Base-by-base conservation (phyloP, 768 basidiomycete genomes). In the Lactifluus rugatus region DNA sequence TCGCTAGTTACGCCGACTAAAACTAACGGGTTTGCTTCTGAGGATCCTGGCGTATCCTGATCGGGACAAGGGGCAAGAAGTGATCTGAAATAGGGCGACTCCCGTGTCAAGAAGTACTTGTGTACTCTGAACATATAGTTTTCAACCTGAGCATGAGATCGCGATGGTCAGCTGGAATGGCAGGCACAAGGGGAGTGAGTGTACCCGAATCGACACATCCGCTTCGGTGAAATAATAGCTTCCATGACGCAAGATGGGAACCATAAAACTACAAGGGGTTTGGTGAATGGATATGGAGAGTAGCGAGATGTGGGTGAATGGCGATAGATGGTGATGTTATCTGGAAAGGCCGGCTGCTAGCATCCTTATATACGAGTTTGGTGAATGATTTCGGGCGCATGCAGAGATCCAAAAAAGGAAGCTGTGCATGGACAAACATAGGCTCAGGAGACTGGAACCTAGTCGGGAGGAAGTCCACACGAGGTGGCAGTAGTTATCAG, bases 21-120 rank as follows among this genome's bases (percentile, higher is more conserved):
- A 3, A 66, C 57, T 55, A 69, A 65, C 2, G 71, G 67, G 51
- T 70, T 65, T 16, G 61, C 42, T 37, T 71, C 70, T 6, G 68
- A 67, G 7, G 66, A 66, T n/a, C 69, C 70, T 54, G 63, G 68
- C n/a, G 63, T 53, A 10, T 61, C 48, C 59, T 67, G 66, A 5
- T 64, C 69, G 5, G 64, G 61, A 11, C 16, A 7, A 1, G n/a
- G 7, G 0, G 9, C 31, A 2, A 63, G 26, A 0, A 31, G 48
- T 1, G 31, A 34, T 28, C 55, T 21, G 46, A 64, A 64, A 26
- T 53, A 36, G 0, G 61, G 8, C 0, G 63, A 64, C 21, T 64
- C 61, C 2, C 61, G 56, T 1, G 28, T 31, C 23, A 64, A 49
- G 39, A 53, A 58, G 28, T 17, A 62, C 0, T 49, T 34, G 17